phyloP scores from a whole-genome alignment of 768 basidiomycete genomes.

The Tulasnella sp. region DNA sequence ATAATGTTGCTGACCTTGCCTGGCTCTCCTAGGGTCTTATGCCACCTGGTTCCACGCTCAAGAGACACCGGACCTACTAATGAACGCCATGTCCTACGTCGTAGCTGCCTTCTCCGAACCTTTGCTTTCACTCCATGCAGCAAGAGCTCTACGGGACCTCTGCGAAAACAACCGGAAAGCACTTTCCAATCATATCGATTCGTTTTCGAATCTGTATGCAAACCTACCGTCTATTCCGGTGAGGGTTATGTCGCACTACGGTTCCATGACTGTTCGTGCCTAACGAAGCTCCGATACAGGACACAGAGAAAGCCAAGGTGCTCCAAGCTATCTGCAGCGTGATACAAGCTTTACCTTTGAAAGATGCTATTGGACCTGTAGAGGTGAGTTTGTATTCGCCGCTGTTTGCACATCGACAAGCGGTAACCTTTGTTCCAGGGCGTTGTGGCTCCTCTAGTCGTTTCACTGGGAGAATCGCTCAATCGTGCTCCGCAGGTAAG shows the following conservation, averaged over 20 bases:
- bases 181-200: constrained; percentile 71
- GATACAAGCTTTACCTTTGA: constrained; percentile 77
- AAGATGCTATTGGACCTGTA: constrained; percentile 68
- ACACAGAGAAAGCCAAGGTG: constrained; percentile 82
- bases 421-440: constrained; percentile 37
- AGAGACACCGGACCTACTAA: constrained; percentile 38
- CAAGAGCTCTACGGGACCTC: constrained; percentile 72
- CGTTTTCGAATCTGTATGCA: constrained; percentile 78
- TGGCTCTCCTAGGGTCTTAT: constrained; percentile 47
- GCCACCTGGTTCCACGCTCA: constrained; percentile 72
- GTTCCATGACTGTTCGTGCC: not conserved
- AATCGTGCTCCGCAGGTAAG: constrained; percentile 48
- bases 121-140: constrained; percentile 58
- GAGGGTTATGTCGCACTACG: constrained; percentile 26
- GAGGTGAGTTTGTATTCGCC: constrained; percentile 40
- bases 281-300: constrained; percentile 35
- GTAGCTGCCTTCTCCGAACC: constrained; percentile 62
- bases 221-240: constrained; percentile 68
- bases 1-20: not conserved
- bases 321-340: constrained; percentile 89
- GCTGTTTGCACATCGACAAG: not conserved
- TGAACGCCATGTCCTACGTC: constrained; percentile 61
- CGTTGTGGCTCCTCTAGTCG: constrained; percentile 67
- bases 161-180: constrained; percentile 86
- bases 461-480: constrained; percentile 57